Evolutionary conservation across 2,329 filamentous ascomycete genomes (phyloP), one percentile per base, ranked within the genome.

Genomic region (Coniochaeta hoffmannii): DNA sequence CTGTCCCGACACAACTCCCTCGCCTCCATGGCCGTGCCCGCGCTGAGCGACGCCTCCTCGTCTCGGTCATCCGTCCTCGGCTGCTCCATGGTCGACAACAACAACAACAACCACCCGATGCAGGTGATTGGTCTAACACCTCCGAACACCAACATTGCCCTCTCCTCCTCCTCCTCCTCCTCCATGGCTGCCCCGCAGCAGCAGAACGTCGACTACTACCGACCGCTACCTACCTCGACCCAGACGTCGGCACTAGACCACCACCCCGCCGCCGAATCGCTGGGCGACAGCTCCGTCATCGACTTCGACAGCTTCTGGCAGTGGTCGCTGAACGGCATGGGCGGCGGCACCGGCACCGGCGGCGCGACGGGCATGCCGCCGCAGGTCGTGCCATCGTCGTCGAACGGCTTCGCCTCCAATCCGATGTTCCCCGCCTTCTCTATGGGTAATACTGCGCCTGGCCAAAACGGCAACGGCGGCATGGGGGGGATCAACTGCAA

Each of bases 261-360:
- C 57, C 63, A n/a, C 59, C 61, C 8, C 57, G n/a, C 61, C 1
- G 60, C 54, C 50, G 60, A 72, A 30, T 60, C 61, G 7, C 59
- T 62, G 19, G 66, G 64, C 7, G 61, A 60, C 7, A 69, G 74
- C 11, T 59, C 64, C 5, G 69, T 71, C 54, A 66, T 73, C 49
- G 66, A 72, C 41, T 70, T 73, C 52, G 69, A 72, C 41, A 65
- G 60, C 53, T 56, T 73, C 26, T 73, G 70, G 69, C 62, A 64
- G 50, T 38, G 50, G 50, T 34, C 49, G 4, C 49, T 50, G 28
- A 50, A 31, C 30, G 49, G 30, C 8, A 34, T 51, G 49, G 32
- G 31, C 31, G 49, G 49, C 9, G 49, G 49, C 4, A 19, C 31
- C 28, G 15, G 28, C 22, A 11, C 4, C 4, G 38, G 41, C 14